Evolutionary conservation across 2,329 filamentous ascomycete genomes (phyloP).

Genomic region (Fusarium luffae): DNA sequence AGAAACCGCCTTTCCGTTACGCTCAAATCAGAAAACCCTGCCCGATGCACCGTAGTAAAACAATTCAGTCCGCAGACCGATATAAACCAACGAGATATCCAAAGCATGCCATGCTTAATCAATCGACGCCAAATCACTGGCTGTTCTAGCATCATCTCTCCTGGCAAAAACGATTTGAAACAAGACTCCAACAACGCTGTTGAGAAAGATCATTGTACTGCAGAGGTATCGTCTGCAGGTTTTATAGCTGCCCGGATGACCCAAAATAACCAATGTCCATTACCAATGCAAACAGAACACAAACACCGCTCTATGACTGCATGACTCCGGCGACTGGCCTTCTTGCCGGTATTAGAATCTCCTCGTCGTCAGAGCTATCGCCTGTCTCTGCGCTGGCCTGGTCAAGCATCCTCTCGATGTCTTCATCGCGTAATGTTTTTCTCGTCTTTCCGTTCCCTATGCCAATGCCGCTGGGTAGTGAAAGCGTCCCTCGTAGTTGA

Average conservation of each 20-base stretch:
- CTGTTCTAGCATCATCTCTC: neutral
- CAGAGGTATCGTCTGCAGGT: neutral
- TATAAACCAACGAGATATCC: neutral
- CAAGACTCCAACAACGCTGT: neutral
- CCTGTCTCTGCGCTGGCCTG: slow-evolving; percentile 59
- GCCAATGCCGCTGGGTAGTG: slow-evolving; percentile 62
- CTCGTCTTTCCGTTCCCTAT: slow-evolving; percentile 52
- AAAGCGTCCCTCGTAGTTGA: slow-evolving; percentile 56
- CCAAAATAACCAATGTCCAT: neutral
- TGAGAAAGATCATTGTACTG: neutral
- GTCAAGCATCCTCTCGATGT: slow-evolving; percentile 70
- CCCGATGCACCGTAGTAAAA: slow-evolving; percentile 23
- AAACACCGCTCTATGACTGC: slow-evolving; percentile 37
- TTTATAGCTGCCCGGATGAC: neutral
- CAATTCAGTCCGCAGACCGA: slow-evolving; percentile 13
- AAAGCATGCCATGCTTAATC: neutral
- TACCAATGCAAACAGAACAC: neutral
- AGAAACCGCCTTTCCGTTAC: slow-evolving; percentile 15
- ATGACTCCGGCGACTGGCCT: slow-evolving; percentile 47
- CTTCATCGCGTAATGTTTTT: slow-evolving; percentile 61
- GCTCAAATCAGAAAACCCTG: slow-evolving; percentile 25
- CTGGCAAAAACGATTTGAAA: neutral
- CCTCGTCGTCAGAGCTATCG: slow-evolving; percentile 68
- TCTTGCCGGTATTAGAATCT: slow-evolving; percentile 61
- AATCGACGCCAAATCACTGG: neutral